Conservation (phyloP, 169 alveolate species). For the Cryptosporidium meleagridis region DNA sequence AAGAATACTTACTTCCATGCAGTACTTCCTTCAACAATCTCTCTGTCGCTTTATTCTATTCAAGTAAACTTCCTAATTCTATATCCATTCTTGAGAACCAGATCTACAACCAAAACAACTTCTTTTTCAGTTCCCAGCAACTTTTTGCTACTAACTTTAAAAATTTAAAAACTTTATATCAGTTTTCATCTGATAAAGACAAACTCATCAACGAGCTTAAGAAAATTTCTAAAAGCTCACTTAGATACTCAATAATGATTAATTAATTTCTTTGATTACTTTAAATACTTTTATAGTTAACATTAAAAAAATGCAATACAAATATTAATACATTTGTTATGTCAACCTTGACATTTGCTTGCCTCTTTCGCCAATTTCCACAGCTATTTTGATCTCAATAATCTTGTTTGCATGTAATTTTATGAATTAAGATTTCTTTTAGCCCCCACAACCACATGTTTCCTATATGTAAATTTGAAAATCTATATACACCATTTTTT, state of each 20-base stretch:
- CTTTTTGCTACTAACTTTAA: slow-evolving; percentile 54
- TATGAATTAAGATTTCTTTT: background rate
- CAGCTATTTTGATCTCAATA: background rate
- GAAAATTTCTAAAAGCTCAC: slow-evolving; percentile 21
- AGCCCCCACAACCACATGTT: background rate
- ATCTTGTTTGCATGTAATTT: background rate
- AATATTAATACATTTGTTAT: background rate
- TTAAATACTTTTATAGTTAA: background rate
- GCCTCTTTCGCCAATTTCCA: background rate
- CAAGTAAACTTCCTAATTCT: slow-evolving; percentile 50
- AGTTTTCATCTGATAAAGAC: slow-evolving; percentile 51
- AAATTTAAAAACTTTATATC: slow-evolving; percentile 60
- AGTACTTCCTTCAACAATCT: slow-evolving; percentile 47
- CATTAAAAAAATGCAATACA: background rate
- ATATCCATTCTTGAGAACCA: slow-evolving; percentile 35
- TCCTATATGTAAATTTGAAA: background rate
- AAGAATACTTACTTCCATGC: slow-evolving; percentile 33
- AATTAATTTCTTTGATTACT: background rate
- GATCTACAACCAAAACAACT: slow-evolving; percentile 47
- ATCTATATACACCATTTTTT: background rate
- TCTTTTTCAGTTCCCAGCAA: slow-evolving; percentile 38
- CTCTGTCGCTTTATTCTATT: slow-evolving; percentile 60
- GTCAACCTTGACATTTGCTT: background rate
- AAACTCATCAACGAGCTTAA: slow-evolving; percentile 32
- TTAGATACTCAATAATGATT: slow-evolving; percentile 35